Percentiles rank a stretch among this genome's conserved stretches.
Conservation (phyloP, 805 yeast genomes). For the Ogataea pilisensis region DNA sequence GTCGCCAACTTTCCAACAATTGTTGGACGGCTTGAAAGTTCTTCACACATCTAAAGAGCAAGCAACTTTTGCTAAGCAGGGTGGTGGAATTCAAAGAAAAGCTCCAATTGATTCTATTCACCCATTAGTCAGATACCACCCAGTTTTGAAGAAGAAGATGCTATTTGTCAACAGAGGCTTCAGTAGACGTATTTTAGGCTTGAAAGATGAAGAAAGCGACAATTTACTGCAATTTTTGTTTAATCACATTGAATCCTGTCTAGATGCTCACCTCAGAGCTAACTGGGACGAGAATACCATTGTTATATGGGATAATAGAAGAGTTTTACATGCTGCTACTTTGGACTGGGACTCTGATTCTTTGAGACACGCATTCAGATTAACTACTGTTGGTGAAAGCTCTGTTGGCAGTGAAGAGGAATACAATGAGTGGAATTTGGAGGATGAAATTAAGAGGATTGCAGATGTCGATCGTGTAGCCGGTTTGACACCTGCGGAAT, state of each 20-base stretch:
- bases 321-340: conserved; percentile 56
- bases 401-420: conserved; percentile 34
- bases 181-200: conserved; percentile 59
- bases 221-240: conserved; percentile 50
- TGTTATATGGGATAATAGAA: conserved; percentile 69
- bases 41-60: conserved; percentile 64
- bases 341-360: conserved; percentile 61
- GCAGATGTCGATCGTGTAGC: conserved; percentile 11
- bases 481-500: conserved; percentile 24
- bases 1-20: conserved; percentile 54
- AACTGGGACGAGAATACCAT: conserved; percentile 61
- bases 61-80: conserved; percentile 46
- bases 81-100: conserved; percentile 59
- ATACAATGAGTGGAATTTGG: conserved; percentile 13
- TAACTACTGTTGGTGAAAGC: conserved; percentile 63
- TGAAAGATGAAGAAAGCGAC: conserved; percentile 63
- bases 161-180: conserved; percentile 54
- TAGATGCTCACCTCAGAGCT: conserved; percentile 59
- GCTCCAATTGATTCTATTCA: conserved; percentile 54
- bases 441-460: conserved; percentile 2
- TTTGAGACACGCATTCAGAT: conserved; percentile 61
- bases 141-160: conserved; percentile 56
- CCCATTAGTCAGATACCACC: conserved; percentile 62
- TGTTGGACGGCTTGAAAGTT: conserved; percentile 56
- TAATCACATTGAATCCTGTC: conserved; percentile 41